Evolutionary conservation across 2,329 filamentous ascomycete species (phyloP), one percentile per base, ranked within the genome.

Genomic region (Verticillium dahliae): DNA sequence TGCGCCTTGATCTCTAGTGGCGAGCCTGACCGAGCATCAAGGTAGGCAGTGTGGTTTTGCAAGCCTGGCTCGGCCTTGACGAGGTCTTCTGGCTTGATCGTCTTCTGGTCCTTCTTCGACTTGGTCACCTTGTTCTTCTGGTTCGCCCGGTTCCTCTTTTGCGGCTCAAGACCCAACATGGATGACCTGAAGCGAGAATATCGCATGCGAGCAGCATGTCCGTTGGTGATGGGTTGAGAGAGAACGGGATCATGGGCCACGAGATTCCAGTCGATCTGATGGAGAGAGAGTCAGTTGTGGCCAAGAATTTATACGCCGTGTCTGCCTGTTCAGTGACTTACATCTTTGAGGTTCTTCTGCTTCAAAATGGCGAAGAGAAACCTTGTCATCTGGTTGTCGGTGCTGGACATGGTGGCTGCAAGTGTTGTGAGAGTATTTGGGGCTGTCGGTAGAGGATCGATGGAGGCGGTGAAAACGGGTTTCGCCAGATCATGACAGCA

Each of bases 301-400:
- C 10, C 56, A 18, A 50, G 27, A 27, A 27, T 27, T 27, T 27
- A 27, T 27, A 27, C 27, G 27, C 27, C 3, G 3, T 27, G 27
- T 27, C 27, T 4, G 37, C 11, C 7, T 39, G 31, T n/a, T 60
- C 27, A 63, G 34, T 15, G 45, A 77, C 84, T 78, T 72, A 86
- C 84, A 73, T 86, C 82, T 68, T 85, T 86, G 59, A 86, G 78
- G 62, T 78, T 81, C 73, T 85, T 85, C 73, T 86, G 84, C 71
- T 80, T 79, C 62, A 86, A 68, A 62, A 86, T 86, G 41, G 83
- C 84, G 67, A 85, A 84, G 62, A 86, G 78, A 61, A 86, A 84
- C 60, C 83, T 77, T 63, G 81, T 80, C 77, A 84, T 85, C 61
- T 78, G 76, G 69, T 81, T 84, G 69, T 86, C 83, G 66, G 80